A percentile compares a stretch with the other conserved stretches of the same genome.
Conservation (phyloP, 148 eudicot genomes). For the Rhododendron ferrugineum region DNA sequence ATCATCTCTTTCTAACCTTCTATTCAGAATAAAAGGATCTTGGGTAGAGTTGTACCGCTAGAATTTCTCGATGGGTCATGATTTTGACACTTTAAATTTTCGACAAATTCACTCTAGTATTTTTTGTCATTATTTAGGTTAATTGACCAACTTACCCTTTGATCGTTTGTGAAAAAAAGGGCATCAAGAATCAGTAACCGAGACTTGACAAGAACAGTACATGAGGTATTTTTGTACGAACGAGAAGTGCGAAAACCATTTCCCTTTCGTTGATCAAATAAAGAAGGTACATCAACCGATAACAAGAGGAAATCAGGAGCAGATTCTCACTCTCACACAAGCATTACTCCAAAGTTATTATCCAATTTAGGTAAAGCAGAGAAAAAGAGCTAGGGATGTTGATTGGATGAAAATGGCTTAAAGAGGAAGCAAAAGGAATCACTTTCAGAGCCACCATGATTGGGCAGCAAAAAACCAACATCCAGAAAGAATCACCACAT, state of each 20-base stretch:
- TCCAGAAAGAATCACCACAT: constrained; percentile 9
- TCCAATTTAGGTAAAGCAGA: constrained; percentile 15
- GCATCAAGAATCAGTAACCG: neutral
- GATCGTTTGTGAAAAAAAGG: neutral
- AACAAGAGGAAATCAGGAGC: neutral
- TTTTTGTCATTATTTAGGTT: neutral
- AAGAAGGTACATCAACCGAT: neutral
- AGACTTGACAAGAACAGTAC: neutral
- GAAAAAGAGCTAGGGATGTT: neutral
- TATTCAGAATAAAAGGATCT: too few species aligned
- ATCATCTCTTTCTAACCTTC: too few species aligned
- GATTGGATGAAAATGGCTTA: constrained; percentile 51
- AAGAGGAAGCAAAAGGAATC: constrained; percentile 46
- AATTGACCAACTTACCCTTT: neutral
- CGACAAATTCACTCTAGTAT: too few species aligned
- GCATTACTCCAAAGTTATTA: neutral
- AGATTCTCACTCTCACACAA: neutral
- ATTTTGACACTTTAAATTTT: neutral
- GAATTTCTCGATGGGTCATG: neutral
- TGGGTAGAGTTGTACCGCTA: too few species aligned
- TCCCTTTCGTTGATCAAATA: neutral
- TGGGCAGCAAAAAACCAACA: constrained; percentile 32
- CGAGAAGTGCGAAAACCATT: neutral
- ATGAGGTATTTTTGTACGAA: neutral
- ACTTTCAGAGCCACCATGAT: constrained; percentile 34